Conservation (phyloP, 495 filamentous ascomycete genomes). For the Aspergillus incahuasiensis region DNA sequence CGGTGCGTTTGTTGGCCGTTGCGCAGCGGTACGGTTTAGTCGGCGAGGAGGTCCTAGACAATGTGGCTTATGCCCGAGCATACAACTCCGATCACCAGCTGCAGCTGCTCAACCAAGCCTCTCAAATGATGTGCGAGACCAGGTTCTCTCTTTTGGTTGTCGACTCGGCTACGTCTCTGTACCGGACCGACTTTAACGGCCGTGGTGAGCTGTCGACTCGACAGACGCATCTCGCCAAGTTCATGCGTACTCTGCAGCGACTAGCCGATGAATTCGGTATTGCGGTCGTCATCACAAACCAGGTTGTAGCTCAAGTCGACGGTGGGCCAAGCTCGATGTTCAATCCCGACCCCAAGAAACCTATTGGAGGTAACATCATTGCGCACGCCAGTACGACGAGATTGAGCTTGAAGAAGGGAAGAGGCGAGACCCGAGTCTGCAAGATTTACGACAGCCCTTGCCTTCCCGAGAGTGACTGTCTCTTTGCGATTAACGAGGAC, state of each 20-base stretch:
- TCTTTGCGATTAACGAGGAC: conserved; percentile 96
- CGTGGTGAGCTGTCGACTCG: conserved; percentile 87
- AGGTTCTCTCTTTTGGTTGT: conserved; percentile 93
- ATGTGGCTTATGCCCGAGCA: conserved; percentile 93
- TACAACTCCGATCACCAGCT: conserved; percentile 99
- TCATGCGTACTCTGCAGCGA: conserved; percentile 89
- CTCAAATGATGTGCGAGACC: conserved; percentile 98
- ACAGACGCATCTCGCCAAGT: conserved; percentile 93
- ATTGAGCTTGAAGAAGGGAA: conserved; percentile 88
- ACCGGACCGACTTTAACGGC: conserved; percentile 92
- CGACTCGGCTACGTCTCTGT: conserved; percentile 90
- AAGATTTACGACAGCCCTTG: conserved; percentile 99
- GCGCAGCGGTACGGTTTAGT: conserved; percentile 91
- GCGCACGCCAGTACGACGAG: conserved; percentile 91
- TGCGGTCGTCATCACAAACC: conserved; percentile 97
- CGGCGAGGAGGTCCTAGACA: conserved; percentile 95
- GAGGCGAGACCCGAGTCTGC: conserved; percentile 91
- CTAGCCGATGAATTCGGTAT: conserved; percentile 98
- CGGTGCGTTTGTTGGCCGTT: conserved; percentile 83
- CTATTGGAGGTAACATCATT: conserved; percentile 98
- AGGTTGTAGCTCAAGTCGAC: conserved; percentile 97
- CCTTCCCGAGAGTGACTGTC: conserved; percentile 89
- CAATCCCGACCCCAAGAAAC: conserved; percentile 98
- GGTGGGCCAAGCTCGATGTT: conserved; percentile 95
- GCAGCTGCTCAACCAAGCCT: conserved; percentile 88